Conservation (phyloP, 306 rosid genomes). For the Psophocarpus tetragonolobus region DNA sequence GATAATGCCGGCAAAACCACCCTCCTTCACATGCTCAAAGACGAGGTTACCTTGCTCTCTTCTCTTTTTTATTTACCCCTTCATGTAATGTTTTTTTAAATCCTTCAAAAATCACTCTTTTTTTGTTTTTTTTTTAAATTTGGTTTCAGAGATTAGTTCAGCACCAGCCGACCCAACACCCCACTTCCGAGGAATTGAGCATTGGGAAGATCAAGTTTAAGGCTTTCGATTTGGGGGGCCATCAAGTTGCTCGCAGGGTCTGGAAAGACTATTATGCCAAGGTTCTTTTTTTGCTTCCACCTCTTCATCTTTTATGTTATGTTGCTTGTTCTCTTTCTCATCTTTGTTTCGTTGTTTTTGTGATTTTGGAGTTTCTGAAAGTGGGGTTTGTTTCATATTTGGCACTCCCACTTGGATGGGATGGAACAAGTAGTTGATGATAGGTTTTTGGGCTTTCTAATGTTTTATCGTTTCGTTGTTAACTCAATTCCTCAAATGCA, state of each 20-base stretch:
- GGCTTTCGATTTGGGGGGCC: slow-evolving; percentile 94
- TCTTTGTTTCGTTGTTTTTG: background rate
- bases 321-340: background rate
- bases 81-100: background rate
- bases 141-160: slow-evolving; percentile 71
- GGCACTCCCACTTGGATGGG: slow-evolving; percentile 14
- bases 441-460: slow-evolving; percentile 3
- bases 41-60: slow-evolving; percentile 49
- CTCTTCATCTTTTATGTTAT: background rate
- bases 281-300: slow-evolving; percentile 39
- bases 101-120: background rate
- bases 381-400: slow-evolving; percentile 19
- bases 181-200: slow-evolving; percentile 86
- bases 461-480: background rate
- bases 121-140: background rate
- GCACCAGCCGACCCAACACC: slow-evolving; percentile 90
- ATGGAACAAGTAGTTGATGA: background rate
- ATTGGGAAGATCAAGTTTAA: slow-evolving; percentile 85
- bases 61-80: background rate
- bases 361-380: slow-evolving; percentile 7
- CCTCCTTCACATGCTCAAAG: slow-evolving; percentile 88
- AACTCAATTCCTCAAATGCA: background rate
- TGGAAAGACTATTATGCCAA: slow-evolving; percentile 91
- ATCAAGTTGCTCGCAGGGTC: slow-evolving; percentile 84
- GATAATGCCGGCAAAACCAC: slow-evolving; percentile 93